Percentiles rank a stretch among this genome's conserved stretches.
These are phyloP conservation scores for Wolfiporia cocos DNA, from an alignment of 1,284 basidiomycete genomes.

Conservation along the genomic window DNA sequence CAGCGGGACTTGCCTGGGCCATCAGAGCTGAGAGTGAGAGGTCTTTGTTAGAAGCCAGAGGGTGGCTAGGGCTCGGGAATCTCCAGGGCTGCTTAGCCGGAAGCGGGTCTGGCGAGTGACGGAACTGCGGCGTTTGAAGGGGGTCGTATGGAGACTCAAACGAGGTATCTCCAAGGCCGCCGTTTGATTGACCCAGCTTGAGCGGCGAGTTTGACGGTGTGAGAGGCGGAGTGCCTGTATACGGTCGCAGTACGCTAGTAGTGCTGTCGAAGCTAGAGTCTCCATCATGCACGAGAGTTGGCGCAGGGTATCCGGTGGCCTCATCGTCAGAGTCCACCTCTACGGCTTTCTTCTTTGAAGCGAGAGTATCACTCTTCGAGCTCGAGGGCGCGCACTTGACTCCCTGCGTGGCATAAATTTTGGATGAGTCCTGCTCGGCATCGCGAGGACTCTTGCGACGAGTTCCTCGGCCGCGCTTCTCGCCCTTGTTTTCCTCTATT, in stretches of 20 bases:
- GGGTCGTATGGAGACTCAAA: slow-evolving; percentile 66
- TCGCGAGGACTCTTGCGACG: slow-evolving; percentile 6
- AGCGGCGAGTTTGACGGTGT: slow-evolving; percentile 20
- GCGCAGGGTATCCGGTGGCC: not conserved
- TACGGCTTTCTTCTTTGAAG: too few species aligned
- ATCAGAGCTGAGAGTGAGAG: slow-evolving; percentile 61
- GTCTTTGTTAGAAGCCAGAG: slow-evolving; percentile 59
- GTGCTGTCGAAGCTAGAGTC: not conserved
- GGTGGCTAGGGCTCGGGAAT: slow-evolving; percentile 66
- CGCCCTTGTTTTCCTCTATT: slow-evolving; percentile 22
- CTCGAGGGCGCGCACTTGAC: too few species aligned
- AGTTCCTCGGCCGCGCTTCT: slow-evolving; percentile 3
- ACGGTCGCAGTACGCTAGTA: slow-evolving; percentile 2
- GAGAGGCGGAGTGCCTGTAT: slow-evolving; percentile 23
- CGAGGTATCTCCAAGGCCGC: slow-evolving; percentile 9
- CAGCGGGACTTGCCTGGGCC: slow-evolving; percentile 36
- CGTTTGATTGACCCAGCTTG: slow-evolving; percentile 11
- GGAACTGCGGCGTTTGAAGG: slow-evolving; percentile 62
- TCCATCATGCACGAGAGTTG: not conserved
- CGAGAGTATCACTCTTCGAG: too few species aligned
- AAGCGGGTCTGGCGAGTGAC: slow-evolving; percentile 63
- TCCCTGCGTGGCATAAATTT: too few species aligned
- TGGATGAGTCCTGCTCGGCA: slow-evolving; percentile 3
- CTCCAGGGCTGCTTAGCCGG: slow-evolving; percentile 74
- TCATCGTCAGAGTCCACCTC: slow-evolving; percentile 13